These are phyloP conservation scores for Dipteronia dyeriana DNA, from an alignment of 345 rosid genomes.

Conservation along the genomic window DNA sequence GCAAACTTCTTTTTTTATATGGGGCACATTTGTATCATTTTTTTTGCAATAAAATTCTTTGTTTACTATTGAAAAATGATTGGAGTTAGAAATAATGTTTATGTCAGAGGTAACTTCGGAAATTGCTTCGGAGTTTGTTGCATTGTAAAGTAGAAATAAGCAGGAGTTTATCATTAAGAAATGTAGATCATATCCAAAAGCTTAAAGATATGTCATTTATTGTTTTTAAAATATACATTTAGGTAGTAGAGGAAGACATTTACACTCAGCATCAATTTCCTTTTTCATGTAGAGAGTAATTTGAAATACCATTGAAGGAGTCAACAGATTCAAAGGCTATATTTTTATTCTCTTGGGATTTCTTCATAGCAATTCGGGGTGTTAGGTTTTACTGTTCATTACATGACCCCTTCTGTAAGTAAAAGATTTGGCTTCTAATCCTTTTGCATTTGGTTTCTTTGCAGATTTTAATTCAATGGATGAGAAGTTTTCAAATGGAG, in stretches of 20 bases:
- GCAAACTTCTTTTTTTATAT: background rate
- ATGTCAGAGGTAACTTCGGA: background rate
- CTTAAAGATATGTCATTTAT: background rate
- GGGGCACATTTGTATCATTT: no score
- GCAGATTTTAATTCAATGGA: slow-evolving; percentile 34
- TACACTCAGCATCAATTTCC: background rate
- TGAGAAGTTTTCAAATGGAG: slow-evolving; percentile 22
- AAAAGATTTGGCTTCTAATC: background rate
- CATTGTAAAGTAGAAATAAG: background rate
- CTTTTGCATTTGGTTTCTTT: background rate
- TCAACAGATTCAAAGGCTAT: background rate
- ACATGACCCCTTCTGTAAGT: background rate
- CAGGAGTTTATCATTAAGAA: background rate
- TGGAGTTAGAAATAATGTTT: background rate
- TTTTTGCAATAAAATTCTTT: background rate
- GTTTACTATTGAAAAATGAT: no score
- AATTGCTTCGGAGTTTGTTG: background rate
- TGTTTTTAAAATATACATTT: background rate
- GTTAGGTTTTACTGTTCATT: background rate
- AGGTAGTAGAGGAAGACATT: background rate
- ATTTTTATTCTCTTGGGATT: background rate
- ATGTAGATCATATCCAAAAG: background rate
- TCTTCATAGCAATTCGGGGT: background rate
- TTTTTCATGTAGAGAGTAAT: background rate
- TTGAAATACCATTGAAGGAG: background rate